A percentile compares a stretch with the other conserved stretches of the same genome.
These are phyloP conservation scores for Trifolium fragiferum DNA, from an alignment of 306 rosid species.

Conservation along the genomic window DNA sequence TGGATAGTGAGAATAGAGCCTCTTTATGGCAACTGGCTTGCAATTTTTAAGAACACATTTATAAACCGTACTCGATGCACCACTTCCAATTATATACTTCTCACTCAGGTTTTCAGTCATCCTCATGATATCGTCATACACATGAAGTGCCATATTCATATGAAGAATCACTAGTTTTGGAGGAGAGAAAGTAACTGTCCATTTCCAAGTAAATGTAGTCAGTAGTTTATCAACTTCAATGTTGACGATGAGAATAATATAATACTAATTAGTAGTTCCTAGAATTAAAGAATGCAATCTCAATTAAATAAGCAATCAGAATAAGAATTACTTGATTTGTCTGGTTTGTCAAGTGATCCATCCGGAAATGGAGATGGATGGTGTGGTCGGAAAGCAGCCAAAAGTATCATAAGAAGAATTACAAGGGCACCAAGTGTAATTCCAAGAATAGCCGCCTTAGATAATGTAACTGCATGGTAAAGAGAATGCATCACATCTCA, in stretches of 20 bases:
- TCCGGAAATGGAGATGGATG: slow-evolving; percentile 75
- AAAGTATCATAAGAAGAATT: slow-evolving; percentile 87
- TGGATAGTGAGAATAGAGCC: slow-evolving; percentile 81
- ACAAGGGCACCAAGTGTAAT: slow-evolving; percentile 95
- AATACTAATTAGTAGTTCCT: background rate
- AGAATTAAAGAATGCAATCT: too few relatives aligned
- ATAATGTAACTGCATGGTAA: slow-evolving; percentile 63
- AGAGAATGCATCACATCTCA: background rate
- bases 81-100: slow-evolving; percentile 87
- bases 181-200: slow-evolving; percentile 67
- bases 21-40: slow-evolving; percentile 92
- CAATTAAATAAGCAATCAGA: background rate
- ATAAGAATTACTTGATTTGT: slow-evolving; percentile 16
- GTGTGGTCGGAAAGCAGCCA: slow-evolving; percentile 84
- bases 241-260: background rate
- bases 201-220: slow-evolving; percentile 38
- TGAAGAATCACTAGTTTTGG: slow-evolving; percentile 90
- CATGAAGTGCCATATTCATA: slow-evolving; percentile 97
- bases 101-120: slow-evolving; percentile 92
- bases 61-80: slow-evolving; percentile 96
- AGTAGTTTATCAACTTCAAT: slow-evolving; percentile 35
- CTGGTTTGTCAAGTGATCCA: slow-evolving; percentile 89
- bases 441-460: slow-evolving; percentile 94
- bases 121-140: slow-evolving; percentile 92
- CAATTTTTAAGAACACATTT: slow-evolving; percentile 93